Conservation (phyloP, 129 eudicot genomes). For the Flaveria robusta region DNA sequence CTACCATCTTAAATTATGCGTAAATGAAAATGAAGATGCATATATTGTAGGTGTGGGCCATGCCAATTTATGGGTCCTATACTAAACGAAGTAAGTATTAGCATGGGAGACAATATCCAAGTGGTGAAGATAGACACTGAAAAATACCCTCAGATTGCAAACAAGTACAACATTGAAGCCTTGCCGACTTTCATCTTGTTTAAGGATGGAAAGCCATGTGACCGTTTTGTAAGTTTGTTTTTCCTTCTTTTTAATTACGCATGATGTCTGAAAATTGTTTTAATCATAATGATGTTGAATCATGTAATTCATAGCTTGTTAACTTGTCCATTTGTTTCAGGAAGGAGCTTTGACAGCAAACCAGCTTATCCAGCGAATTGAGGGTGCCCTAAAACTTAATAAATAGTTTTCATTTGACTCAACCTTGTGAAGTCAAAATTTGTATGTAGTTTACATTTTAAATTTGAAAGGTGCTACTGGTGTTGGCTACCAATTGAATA, state of each 20-base stretch:
- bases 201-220: constrained; percentile 77
- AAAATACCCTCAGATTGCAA: constrained; percentile 80
- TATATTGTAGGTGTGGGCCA: constrained; percentile 85
- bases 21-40: background rate
- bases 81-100: constrained; percentile 66
- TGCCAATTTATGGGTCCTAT: constrained; percentile 95
- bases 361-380: constrained; percentile 65
- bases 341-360: constrained; percentile 87
- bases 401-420: constrained; percentile 7
- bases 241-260: background rate
- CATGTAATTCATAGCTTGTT: background rate
- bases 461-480: background rate
- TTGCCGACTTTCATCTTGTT: constrained; percentile 95
- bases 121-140: constrained; percentile 94
- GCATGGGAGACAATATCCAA: constrained; percentile 66
- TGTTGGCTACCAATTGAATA: background rate
- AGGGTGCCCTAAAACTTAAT: constrained; percentile 50
- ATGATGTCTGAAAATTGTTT: background rate
- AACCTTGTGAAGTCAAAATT: background rate
- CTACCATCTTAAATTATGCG: background rate
- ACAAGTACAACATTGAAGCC: constrained; percentile 80
- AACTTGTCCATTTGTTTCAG: constrained; percentile 35
- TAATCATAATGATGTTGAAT: background rate
- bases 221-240: constrained; percentile 81
- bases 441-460: constrained; percentile 12